These are phyloP conservation scores for Jaenimonas drosophilae DNA, from an alignment of 208 protist species.

Conservation along the genomic window DNA sequence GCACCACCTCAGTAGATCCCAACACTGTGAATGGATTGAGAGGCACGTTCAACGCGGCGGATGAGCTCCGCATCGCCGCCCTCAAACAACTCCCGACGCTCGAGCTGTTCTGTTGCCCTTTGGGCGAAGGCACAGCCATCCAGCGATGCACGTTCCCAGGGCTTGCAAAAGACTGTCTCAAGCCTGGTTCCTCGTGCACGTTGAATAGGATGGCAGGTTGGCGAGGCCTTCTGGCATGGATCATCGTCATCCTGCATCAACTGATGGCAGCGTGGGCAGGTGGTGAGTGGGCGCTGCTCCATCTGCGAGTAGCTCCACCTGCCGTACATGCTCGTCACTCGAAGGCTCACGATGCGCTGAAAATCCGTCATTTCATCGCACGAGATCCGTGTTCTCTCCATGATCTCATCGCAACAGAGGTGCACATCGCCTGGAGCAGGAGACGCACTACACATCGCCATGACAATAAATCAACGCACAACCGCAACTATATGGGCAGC, in stretches of 20 bases:
- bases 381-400: conserved; percentile 29
- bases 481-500: neutral
- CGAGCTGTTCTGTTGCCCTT: conserved; percentile 9
- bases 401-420: conserved; percentile 54
- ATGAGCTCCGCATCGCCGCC: conserved; percentile 25
- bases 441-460: neutral
- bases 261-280: no score
- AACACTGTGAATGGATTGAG: conserved; percentile 32
- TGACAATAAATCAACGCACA: conserved; percentile 12
- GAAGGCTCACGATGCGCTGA: conserved; percentile 51
- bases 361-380: conserved; percentile 65
- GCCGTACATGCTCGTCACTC: conserved; percentile 27
- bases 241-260: no score
- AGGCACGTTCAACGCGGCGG: conserved; percentile 21
- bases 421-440: neutral
- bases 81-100: conserved; percentile 27
- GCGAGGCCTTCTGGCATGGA: no score
- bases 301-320: conserved; percentile 32
- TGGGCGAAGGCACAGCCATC: conserved; percentile 14
- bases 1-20: conserved; percentile 7
- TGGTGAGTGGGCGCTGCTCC: neutral
- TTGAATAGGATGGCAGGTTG: no score
- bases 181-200: no score
- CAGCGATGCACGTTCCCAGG: conserved; percentile 6
- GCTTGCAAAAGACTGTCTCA: conserved; percentile 13